Evolutionary conservation across 2,329 filamentous ascomycete genomes (phyloP).

Genomic region (Botrytis fabae): DNA sequence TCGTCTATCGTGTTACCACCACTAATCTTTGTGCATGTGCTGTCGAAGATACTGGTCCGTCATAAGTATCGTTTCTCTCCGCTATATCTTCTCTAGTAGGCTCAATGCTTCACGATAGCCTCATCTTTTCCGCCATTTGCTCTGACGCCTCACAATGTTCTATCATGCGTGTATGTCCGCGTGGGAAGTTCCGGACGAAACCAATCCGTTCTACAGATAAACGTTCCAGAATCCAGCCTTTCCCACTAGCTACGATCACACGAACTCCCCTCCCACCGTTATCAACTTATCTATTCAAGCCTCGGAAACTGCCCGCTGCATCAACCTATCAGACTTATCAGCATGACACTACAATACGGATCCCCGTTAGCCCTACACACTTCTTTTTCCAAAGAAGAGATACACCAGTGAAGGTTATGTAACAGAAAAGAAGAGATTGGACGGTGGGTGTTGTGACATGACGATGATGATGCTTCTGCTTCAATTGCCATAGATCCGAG

Average conservation of each 20-base stretch:
- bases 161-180: neutral
- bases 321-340: conserved; percentile 23
- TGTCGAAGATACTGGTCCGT: neutral
- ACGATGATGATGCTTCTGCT: neutral
- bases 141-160: neutral
- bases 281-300: conserved; percentile 17
- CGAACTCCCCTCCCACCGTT: conserved; percentile 24
- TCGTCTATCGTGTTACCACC: neutral
- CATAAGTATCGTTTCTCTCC: neutral
- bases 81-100: neutral
- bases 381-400: conserved; percentile 2
- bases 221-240: conserved; percentile 6
- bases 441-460: neutral
- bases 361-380: conserved; percentile 21
- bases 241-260: conserved; percentile 13
- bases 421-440: conserved; percentile 17
- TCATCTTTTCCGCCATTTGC: neutral
- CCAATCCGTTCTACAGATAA: neutral
- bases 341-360: conserved; percentile 19
- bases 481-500: neutral
- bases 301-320: conserved; percentile 6
- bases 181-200: conserved; percentile 9
- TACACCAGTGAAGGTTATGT: conserved; percentile 19
- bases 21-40: neutral
- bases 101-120: neutral